phyloP scores from a whole-genome alignment of 345 rosid genomes.

The Camelina laxa region DNA sequence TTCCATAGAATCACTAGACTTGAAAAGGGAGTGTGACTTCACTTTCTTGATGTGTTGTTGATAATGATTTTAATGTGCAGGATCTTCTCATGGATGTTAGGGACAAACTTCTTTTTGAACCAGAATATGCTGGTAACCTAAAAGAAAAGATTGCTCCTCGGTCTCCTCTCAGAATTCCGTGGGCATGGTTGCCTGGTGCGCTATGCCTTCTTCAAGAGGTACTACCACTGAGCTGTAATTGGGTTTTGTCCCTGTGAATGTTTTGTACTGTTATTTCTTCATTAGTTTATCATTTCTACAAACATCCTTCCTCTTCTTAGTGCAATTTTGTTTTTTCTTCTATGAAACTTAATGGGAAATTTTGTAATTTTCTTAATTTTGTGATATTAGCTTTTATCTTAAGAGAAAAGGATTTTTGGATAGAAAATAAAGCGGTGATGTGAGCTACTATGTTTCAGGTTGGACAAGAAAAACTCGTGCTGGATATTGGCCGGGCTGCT shows the following conservation, averaged over 20 bases:
- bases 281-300: not conserved
- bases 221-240: slow-evolving; percentile 11
- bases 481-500: slow-evolving; percentile 79
- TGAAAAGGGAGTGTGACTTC: not conserved
- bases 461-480: slow-evolving; percentile 84
- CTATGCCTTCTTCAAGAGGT: slow-evolving; percentile 99
- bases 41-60: not conserved
- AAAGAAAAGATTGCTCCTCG: slow-evolving; percentile 77
- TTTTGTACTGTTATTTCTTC: slow-evolving; percentile 18
- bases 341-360: not conserved
- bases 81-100: slow-evolving; percentile 90
- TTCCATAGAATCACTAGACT: slow-evolving; percentile 3
- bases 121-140: slow-evolving; percentile 87
- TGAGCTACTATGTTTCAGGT: slow-evolving; percentile 57
- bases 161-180: slow-evolving; percentile 75
- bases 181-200: slow-evolving; percentile 92
- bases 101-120: slow-evolving; percentile 94
- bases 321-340: slow-evolving; percentile 2
- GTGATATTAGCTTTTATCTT: slow-evolving; percentile 17
- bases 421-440: slow-evolving; percentile 36
- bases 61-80: slow-evolving; percentile 46
- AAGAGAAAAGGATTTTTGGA: slow-evolving; percentile 10
- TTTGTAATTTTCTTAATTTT: slow-evolving; percentile 14
- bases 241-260: slow-evolving; percentile 4
- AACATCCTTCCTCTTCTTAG: not conserved